Evolutionary conservation across 2,329 filamentous ascomycete genomes (phyloP), one percentile per base, ranked within the genome.

Genomic region (Fusarium sarcochroum): DNA sequence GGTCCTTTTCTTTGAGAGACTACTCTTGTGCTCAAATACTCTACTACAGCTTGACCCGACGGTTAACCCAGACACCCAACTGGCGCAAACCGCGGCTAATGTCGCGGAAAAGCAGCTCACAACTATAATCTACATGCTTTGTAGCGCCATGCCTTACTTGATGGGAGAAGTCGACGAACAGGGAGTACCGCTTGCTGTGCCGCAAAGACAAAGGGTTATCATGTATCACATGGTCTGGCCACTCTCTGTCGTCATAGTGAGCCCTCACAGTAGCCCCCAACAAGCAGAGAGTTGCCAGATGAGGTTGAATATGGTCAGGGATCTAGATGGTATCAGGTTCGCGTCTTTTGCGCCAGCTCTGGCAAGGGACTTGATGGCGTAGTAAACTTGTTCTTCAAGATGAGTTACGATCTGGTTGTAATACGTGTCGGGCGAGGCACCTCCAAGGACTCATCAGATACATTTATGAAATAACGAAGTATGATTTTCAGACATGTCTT

Each of bases 201-300:
- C 65, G 9, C 52, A 68, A 20, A 48, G 46, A 6, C 64, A 60
- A 20, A 47, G 34, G 11, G 65, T 56, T 7, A 27, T 64, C 27
- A 68, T 68, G 65, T 68, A 68, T 46, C 58, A 64, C 32, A 37
- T 68, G 3, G 25, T 68, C 20, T 68, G 65, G 65, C 65, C 65
- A 3, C 64, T 68, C 6, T 32, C 63, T 20, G 27, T 64, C 10
- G 37, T 63, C 7, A 53, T 60, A 6, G 42, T 25, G 20, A 68
- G 51, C 8, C 50, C 37, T 3, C 41, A 60, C 2, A 68, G 58
- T 8, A 68, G 6, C 27, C 40, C 46, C 6, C 37, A 58, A 6
- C 65, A 68, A 15, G 38, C 55, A 3, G 38, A 45, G 10, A 30
- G 52, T 14, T 54, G 41, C 10, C 53, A 60, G 18, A n/a, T 27